Percentiles rank a stretch among this genome's conserved stretches.
Evolutionary conservation across 208 protist genomes (phyloP).

Genomic region (Wallacemonas sp.): DNA sequence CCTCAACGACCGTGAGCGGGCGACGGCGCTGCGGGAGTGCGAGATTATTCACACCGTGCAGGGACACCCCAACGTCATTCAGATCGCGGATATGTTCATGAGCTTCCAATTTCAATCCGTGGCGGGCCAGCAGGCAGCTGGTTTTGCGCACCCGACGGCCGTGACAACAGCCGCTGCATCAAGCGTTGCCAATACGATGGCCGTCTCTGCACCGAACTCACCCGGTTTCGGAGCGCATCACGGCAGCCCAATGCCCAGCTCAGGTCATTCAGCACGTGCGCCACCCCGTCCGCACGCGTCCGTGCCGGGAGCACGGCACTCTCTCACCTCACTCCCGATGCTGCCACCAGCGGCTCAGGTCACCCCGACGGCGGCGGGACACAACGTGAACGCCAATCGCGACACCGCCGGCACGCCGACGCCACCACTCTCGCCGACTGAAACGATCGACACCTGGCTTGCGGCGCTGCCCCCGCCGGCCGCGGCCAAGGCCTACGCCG

Average conservation of each 20-base stretch:
- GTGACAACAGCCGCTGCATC: too few relatives aligned
- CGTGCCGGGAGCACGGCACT: too few relatives aligned
- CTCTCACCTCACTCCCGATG: too few relatives aligned
- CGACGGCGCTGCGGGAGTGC: conserved; percentile 45
- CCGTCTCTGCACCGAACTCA: not conserved
- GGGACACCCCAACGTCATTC: conserved; percentile 58
- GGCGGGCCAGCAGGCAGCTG: too few relatives aligned
- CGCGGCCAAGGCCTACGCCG: not conserved
- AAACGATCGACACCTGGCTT: not conserved
- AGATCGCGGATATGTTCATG: conserved; percentile 61
- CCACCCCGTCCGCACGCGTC: too few relatives aligned
- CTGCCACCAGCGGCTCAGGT: not conserved
- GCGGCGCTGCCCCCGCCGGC: not conserved
- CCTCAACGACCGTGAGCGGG: conserved; percentile 35
- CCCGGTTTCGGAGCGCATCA: not conserved
- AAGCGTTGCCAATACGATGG: not conserved
- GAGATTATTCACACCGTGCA: conserved; percentile 51
- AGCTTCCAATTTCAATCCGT: conserved; percentile 30
- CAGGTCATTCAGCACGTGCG: too few relatives aligned
- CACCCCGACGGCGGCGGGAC: not conserved
- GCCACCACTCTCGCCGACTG: not conserved
- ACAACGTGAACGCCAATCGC: too few relatives aligned
- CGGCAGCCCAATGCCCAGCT: too few relatives aligned
- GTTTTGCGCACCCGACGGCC: too few relatives aligned
- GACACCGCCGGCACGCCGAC: too few relatives aligned